Base-by-base conservation (phyloP, 31 red algal genomes). In the Bonnemaisonia californica region DNA sequence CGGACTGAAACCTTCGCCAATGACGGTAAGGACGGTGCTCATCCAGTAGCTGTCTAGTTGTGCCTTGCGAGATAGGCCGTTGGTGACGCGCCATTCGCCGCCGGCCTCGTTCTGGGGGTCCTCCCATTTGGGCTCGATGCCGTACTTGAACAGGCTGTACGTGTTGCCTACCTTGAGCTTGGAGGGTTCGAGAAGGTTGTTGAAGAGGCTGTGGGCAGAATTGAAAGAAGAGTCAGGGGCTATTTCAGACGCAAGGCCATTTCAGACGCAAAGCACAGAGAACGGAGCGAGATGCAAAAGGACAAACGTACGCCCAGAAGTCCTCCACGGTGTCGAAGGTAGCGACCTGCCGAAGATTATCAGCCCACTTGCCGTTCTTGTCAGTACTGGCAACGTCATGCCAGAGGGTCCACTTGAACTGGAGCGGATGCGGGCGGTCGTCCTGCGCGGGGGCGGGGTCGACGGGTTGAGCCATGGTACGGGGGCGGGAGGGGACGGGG, bases 341-440 rank as follows among this genome's bases (percentile, higher is more conserved):
- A 59, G 92, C 88, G 2, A 98, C 80, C 47, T 85, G 65, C 38
- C 72, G 71, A 2, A 98, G 77, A 63, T 91, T 86, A 4, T 81
- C 85, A 26, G 83, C 91, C 56, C 89, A 93, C 7, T 23, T 38
- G 36, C 34, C 39, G 9, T 74, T 24, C 36, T 59, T 76, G 11
- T 40, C 56, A 33, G 29, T 69, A 39, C 55, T 65, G 57, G 57
- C 54, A 21, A 78, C 62, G 79, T 94, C 92, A 58, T 98, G 93
- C 95, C 95, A 98, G n/a, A 98, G 75, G 24, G 91, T 91, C 95
- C 95, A 98, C 9, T 85, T 77, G 64, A 94, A 98, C 72, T 98
- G 95, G 24, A 98, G 66, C 3, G 95, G 95, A 41, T 93, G 90
- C 45, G 89, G 58, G 11, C 42, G 76, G 19, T 37, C 29, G 21